Evolutionary conservation across 2,329 filamentous ascomycete genomes (phyloP), one percentile per base, ranked within the genome.

Genomic region (Aspergillus intermedius): DNA sequence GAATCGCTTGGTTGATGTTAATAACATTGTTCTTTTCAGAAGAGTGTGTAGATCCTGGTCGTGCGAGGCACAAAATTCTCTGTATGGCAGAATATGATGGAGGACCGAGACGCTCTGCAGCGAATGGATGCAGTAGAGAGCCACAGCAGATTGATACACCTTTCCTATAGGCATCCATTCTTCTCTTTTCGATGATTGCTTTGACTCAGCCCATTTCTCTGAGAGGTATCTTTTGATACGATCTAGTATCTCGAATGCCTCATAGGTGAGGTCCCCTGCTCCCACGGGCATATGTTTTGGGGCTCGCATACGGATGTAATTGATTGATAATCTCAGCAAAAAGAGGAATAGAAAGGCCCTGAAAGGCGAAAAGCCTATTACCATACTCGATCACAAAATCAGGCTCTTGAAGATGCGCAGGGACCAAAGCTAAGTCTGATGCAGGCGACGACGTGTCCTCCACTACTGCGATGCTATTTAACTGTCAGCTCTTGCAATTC

Each of bases 371-470:
- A 7, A 40, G 30, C 13, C 32, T 30, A n/a, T 22, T 28, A n/a
- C 49, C 51, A 51, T 60, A 63, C 1, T 55, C 22, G 10, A 63
- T 10, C 1, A 67, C 51, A 23, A 57, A 49, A 5, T 64, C 55
- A 8, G 66, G 45, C 2, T 63, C 53, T 2, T 61, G 58, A 12
- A 64, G 44, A 32, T 65, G 60, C 5, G 46, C 46, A 4, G 44
- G 48, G 0, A 60, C 53, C 34, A 60, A 60, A 6, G 55, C 28
- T 13, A 71, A 54, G 40, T 67, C 53, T 17, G 59, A 55, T 21
- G 68, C 60, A 4, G 69, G 68, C 1, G 61, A 66, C 2, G 68
- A 66, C 2, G 69, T 72, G 45, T 73, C 67, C 2, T 59, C 64
- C 4, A 69, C 59, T 2, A 69, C 60, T 0, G 61, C 54, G 25